Evolutionary conservation across 1,139 yeast species (phyloP), one percentile per base, ranked within the genome.

Genomic region (Geotrichum armillariae): DNA sequence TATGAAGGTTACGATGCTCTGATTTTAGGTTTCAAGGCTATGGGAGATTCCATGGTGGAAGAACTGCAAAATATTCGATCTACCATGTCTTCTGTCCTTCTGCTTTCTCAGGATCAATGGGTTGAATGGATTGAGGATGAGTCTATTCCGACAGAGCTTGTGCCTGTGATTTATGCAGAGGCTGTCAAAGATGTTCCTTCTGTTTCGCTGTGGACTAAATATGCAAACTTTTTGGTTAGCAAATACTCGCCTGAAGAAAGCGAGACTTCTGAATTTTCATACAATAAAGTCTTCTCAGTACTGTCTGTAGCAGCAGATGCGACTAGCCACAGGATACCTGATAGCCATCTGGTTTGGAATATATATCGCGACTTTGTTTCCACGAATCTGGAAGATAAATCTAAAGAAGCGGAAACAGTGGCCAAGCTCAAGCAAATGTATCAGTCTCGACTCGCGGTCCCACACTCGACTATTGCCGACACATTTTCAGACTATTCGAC

Each of bases 401-500:
- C 20, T 34, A 47, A 36, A 5, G 52, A 56, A 11, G 41, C 58
- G 49, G 33, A 55, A 50, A 41, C 44, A 16, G 36, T 55, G 14
- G 12, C 59, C 23, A 41, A 43, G 22, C 56, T 68, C 36, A 62
- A 64, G 43, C 60, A 61, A 4, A 51, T 73, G 17, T 71, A 73
- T 53, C 53, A 67, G 29, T 62, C 68, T 35, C 60, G 80, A 25
- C 63, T 80, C 3, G 55, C 65, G 8, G 59, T 64, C 35, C 83
- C 83, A 0, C 83, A 78, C 58, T 55, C 58, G 1, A 57, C 63
- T 4, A 52, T 80, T 4, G 73, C 72, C 1, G 70, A 72, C 0
- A 74, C 81, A 0, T 78, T 72, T 55, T 61, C 70, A 14, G 68
- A 67, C 7, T 71, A 68, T 43, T 79, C 84, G 0, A 49, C 69